Base-by-base conservation (phyloP, 176 grass and related monocot genomes). In the Phyllostachys edulis region DNA sequence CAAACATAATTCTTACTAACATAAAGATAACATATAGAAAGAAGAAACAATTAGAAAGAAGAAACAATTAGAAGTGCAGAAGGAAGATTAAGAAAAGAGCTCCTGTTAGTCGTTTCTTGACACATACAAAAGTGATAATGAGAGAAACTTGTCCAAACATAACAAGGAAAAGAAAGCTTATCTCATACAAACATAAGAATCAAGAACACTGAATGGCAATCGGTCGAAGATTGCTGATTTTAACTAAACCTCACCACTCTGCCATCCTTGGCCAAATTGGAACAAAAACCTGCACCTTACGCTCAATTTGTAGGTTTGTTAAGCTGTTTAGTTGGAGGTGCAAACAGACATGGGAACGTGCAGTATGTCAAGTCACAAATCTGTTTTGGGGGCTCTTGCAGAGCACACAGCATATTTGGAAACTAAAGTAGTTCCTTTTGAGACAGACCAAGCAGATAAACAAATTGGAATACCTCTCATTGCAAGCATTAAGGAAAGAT, bases 351-450 rank as follows among this genome's bases (percentile, higher is more conserved):
- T 63, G 60, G 24, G 18, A 67, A 15, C 20, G 67, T 50, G n/a
- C 59, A 38, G 32, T 5, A 80, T 51, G 34, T 37, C 10, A 80
- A 80, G 42, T 34, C 45, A 51, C 47, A 67, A 16, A 80, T 67
- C 11, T 50, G 27, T 67, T 61, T 11, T 41, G 15, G 14, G 47
- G 7, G 49, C 15, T 52, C 46, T 12, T 64, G 40, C 5, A 1
- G 60, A 64, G 59, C 9, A 49, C 40, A 79, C 0, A 0, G 9
- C 40, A 63, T 18, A 46, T 63, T 47, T 4, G 32, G 39, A 64
- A 64, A 78, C 41, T 78, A 47, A n/a, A n/a, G n/a, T n/a, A 20
- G 9, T 65, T 79, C 26, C 81, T 73, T 83, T n/a, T 12, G 41
- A 73, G 56, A 50, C 11, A 59, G 51, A 34, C 17, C 7, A 83